These are phyloP conservation scores for Penicillium frequentans DNA, from an alignment of 2,329 filamentous ascomycete species.

Conservation along the genomic window DNA sequence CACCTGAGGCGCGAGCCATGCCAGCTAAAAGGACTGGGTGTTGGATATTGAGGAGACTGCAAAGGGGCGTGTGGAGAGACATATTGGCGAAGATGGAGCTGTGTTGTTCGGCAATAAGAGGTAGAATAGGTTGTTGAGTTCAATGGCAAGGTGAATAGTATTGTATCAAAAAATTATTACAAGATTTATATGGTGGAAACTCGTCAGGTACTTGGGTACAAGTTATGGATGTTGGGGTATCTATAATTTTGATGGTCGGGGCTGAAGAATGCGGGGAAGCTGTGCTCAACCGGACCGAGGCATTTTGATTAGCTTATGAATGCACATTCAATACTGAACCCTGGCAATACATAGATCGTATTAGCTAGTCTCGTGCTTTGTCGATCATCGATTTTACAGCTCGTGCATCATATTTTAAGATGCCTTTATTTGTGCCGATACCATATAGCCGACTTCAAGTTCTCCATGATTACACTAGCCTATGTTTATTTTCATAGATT, in stretches of 20 bases:
- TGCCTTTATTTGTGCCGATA: not conserved
- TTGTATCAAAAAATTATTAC: not conserved
- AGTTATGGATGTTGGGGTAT: not conserved
- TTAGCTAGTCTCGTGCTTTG: not conserved
- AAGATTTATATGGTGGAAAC: not conserved
- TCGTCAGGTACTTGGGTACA: not conserved
- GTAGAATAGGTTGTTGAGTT: not conserved
- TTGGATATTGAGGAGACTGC: conserved; percentile 73
- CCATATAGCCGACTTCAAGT: not conserved
- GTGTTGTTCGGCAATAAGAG: not conserved
- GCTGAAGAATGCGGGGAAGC: conserved; percentile 6
- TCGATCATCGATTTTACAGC: not conserved
- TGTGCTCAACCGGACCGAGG: conserved; percentile 1
- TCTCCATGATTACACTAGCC: not conserved
- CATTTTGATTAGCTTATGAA: not conserved
- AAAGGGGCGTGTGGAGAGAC: conserved; percentile 74
- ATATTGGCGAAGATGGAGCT: conserved; percentile 19
- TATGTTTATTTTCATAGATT: too few relatives aligned
- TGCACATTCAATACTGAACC: not conserved
- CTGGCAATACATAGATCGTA: not conserved
- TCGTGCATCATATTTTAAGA: not conserved
- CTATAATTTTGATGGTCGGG: not conserved
- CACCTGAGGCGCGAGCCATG: conserved; percentile 85
- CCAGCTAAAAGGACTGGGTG: conserved; percentile 91
- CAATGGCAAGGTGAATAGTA: not conserved